Base-by-base conservation (phyloP, 805 yeast species). In the Isabelozyma gotoi region DNA sequence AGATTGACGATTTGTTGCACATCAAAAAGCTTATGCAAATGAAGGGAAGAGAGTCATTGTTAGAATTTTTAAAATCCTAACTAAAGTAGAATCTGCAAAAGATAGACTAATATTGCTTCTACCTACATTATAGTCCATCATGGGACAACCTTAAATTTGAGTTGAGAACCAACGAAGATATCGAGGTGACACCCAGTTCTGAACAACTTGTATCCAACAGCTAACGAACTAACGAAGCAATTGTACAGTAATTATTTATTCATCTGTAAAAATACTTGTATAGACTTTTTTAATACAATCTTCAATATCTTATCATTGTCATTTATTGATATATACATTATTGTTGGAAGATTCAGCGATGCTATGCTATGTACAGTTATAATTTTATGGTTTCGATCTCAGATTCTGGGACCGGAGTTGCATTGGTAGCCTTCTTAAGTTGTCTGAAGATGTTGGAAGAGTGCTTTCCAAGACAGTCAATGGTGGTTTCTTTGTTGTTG, bases 41-140 rank as follows among this genome's bases (percentile, higher is more conserved):
- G 34, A 90, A 86, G 60, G 96, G 96, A 1, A 76, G 77, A 51
- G 88, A 81, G 4, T 76, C 78, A 38, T 61, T 90, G 36, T 40
- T 88, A 49, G 62, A 77, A 36, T 85, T 88, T 58, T 70, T 89
- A 44, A 67, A 67, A 44, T 49, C 60, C 27, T 49, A 44, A 24
- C 20, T 24, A 7, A 10, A 3, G 29, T n/a, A 5, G 29, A 24
- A 24, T 10, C 2, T 29, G 17, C 20, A 10, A 7, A 32, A 6
- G 15, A 16, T 11, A 16, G 14, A 32, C n/a, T n/a, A n/a, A n/a
- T n/a, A n/a, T n/a, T n/a, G n/a, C n/a, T n/a, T n/a, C n/a, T n/a
- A n/a, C n/a, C n/a, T n/a, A n/a, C n/a, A n/a, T n/a, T n/a, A n/a
- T n/a, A n/a, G n/a, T n/a, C n/a, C n/a, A n/a, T n/a, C n/a, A n/a